These are phyloP conservation scores for Coffea eugenioides DNA, from an alignment of 257 asterid genomes.

Conservation along the genomic window DNA sequence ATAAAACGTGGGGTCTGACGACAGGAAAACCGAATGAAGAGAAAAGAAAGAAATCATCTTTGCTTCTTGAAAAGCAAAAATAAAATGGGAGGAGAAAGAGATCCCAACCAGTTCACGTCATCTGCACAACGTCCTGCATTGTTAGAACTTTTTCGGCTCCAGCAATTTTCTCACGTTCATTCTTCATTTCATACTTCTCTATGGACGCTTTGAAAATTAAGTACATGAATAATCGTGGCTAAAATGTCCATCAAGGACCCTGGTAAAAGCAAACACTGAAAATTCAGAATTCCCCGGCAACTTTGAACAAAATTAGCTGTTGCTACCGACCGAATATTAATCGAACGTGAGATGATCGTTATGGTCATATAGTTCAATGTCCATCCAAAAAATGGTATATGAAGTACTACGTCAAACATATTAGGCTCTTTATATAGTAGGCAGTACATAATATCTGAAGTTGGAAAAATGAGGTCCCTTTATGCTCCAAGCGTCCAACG, in stretches of 20 bases:
- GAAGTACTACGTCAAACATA: neutral
- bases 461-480: neutral
- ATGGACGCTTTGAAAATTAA: neutral
- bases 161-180: too few relatives aligned
- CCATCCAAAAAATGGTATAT: neutral
- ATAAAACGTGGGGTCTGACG: neutral
- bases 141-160: too few relatives aligned
- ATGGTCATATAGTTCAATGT: neutral
- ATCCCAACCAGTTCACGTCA: too few relatives aligned
- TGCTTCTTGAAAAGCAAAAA: neutral
- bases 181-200: neutral
- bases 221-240: neutral
- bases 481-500: conserved; percentile 43
- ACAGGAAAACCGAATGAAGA: too few relatives aligned
- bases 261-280: too few relatives aligned
- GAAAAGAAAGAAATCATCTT: too few relatives aligned
- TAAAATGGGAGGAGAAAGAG: too few relatives aligned
- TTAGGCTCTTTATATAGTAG: too few relatives aligned
- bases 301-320: too few relatives aligned
- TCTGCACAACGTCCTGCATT: too few relatives aligned
- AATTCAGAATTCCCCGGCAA: too few relatives aligned
- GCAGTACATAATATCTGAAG: neutral
- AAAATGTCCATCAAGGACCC: neutral
- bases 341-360: neutral
- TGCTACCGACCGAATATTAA: too few relatives aligned